Conservation (phyloP, 2,329 filamentous ascomycete species). For the Pseudophaeomoniella oleicola region DNA sequence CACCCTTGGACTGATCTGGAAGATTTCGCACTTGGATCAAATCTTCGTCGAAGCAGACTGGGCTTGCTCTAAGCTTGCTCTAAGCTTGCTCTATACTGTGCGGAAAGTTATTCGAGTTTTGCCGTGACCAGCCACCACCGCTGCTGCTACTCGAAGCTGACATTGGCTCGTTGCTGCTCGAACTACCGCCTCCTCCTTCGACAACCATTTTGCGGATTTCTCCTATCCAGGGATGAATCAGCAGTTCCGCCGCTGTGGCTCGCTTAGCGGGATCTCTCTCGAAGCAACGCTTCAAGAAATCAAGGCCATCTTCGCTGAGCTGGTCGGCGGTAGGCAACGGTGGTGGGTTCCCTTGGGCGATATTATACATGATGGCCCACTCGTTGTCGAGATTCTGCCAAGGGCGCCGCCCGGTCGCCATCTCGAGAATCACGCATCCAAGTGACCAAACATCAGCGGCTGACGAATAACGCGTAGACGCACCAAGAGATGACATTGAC, state of each 20-base stretch:
- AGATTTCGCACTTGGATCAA: too few relatives aligned
- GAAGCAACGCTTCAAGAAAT: slow-evolving; percentile 82
- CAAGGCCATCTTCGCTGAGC: slow-evolving; percentile 67
- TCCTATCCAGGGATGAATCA: slow-evolving; percentile 83
- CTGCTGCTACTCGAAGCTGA: not conserved
- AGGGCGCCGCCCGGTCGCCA: slow-evolving; percentile 86
- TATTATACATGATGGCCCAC: slow-evolving; percentile 99
- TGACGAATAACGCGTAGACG: slow-evolving; percentile 28
- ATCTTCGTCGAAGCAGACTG: too few relatives aligned
- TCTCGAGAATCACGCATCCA: slow-evolving; percentile 91
- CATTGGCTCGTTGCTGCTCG: not conserved
- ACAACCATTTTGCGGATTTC: slow-evolving; percentile 33
- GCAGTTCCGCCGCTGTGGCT: slow-evolving; percentile 69
- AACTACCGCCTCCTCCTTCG: slow-evolving; percentile 8
- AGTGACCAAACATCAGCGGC: slow-evolving; percentile 93
- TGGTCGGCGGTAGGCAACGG: slow-evolving; percentile 71
- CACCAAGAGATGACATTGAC: not conserved
- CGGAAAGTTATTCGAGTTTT: too few relatives aligned
- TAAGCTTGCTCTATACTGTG: too few relatives aligned
- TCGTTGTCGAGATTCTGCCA: slow-evolving; percentile 97
- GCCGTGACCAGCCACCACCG: not conserved
- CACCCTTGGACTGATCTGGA: too few relatives aligned
- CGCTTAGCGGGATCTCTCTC: slow-evolving; percentile 65
- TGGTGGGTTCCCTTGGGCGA: slow-evolving; percentile 88
- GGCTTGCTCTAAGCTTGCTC: too few relatives aligned